Base-by-base conservation (phyloP, 108 stramenopile genomes). In the Pseudonitzschia multiseries region DNA sequence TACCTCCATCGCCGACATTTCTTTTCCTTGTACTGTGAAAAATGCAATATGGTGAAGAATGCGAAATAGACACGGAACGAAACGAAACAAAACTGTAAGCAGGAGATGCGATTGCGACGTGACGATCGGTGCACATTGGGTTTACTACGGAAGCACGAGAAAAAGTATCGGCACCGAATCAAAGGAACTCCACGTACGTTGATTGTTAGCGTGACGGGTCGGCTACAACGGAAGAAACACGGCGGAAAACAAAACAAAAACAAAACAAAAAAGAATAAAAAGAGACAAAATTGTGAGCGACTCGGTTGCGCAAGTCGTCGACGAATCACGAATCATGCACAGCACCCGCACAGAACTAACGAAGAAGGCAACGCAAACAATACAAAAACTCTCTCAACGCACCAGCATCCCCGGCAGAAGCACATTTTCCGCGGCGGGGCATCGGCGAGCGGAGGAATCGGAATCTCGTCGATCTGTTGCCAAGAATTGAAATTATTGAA, bases 401-500 rank as follows among this genome's bases (percentile, higher is more conserved):
- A 48, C 46, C 94, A 95, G 66, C 91, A 95, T 50, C 89, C 87
- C n/a, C 94, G 80, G 59, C 89, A 93, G 12, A 82, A 80, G 48
- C 79, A 81, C 3, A 92, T 54, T 50, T 93, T 83, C 32, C 82
- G 86, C 24, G 89, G 76, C 15, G 92, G 87, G 53, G 94, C 91
- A 74, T 95, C 94, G 28, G 94, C 91, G 27, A 95, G 79, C 2
- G 94, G 94, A 22, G 94, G 84, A 21, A 95, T 90, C 14, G 94
- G 94, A 18, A 90, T 73, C 28, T 74, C 77, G 31, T 87, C 78
- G 12, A 84, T 70, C 31, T 81, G 78, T 26, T 80, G 69, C 94
- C 94, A 95, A 51, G 87, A 60, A 24, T 51, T 51, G 36, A n/a
- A n/a, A n/a, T n/a, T n/a, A n/a, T n/a, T n/a, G n/a, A n/a, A n/a